These are phyloP conservation scores for Penicillium ucsense DNA, from an alignment of 495 filamentous ascomycete species.

Conservation along the genomic window DNA sequence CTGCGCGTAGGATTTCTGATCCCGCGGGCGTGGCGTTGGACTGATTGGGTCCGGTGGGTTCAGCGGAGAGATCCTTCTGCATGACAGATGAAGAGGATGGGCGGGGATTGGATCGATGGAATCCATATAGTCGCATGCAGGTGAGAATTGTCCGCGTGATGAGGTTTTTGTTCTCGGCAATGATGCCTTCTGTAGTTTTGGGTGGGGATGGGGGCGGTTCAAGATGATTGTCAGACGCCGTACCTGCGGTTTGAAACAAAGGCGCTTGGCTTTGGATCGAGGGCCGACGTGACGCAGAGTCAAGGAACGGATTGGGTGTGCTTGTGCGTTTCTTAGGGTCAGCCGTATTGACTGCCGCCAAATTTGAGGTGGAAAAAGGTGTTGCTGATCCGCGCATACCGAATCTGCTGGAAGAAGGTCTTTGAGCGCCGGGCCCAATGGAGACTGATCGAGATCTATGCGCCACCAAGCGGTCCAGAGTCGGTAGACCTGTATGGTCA, in stretches of 20 bases:
- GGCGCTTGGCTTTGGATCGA: constrained; percentile 10
- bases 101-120: constrained; percentile 36
- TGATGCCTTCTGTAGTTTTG: constrained; percentile 25
- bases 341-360: not conserved
- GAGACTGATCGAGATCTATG: constrained; percentile 32
- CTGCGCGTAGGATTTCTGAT: constrained; percentile 10
- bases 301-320: constrained; percentile 22
- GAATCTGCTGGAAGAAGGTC: constrained; percentile 9
- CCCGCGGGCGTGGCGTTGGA: constrained; percentile 1
- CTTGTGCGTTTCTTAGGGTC: constrained; percentile 17
- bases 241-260: constrained; percentile 7
- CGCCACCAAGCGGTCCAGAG: constrained; percentile 22
- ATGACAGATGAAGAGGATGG: constrained; percentile 10
- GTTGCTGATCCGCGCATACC: constrained; percentile 3
- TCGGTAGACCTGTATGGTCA: constrained; percentile 16
- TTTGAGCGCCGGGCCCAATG: constrained; percentile 24
- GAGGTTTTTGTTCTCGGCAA: constrained; percentile 32
- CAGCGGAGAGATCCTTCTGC: no score
- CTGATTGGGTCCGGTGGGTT: no score
- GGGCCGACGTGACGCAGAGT: constrained; percentile 8
- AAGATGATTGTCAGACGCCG: constrained; percentile 7
- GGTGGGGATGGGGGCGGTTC: constrained; percentile 12
- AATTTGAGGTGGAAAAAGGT: not conserved
- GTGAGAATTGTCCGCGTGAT: constrained; percentile 45
- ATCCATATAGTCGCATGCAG: constrained; percentile 55